Evolutionary conservation across 805 yeast genomes (phyloP).

Genomic region (Spencermartinsiella europaea): DNA sequence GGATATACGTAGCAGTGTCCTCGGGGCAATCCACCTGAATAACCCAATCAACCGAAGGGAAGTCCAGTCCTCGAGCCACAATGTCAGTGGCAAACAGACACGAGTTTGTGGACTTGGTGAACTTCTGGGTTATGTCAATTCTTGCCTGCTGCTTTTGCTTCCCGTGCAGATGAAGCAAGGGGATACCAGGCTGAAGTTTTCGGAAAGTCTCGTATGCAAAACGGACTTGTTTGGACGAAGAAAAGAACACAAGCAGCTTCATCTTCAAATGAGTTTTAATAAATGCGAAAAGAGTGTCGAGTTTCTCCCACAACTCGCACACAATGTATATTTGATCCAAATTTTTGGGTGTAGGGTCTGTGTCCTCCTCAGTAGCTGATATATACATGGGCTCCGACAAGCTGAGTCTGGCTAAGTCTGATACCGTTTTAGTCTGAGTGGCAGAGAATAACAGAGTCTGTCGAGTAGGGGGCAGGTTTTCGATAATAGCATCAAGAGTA

Average conservation of each 20-base stretch:
- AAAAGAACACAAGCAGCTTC: constrained; percentile 76
- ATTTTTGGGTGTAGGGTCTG: constrained; percentile 66
- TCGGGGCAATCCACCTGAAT: constrained; percentile 89
- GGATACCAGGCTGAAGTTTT: constrained; percentile 86
- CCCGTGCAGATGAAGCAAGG: constrained; percentile 79
- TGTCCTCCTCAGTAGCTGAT: constrained; percentile 39
- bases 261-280: constrained; percentile 74
- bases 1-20: constrained; percentile 82
- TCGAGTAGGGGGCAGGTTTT: constrained; percentile 70
- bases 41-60: constrained; percentile 95
- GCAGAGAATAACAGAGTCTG: constrained; percentile 86
- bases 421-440: constrained; percentile 78
- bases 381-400: constrained; percentile 58
- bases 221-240: constrained; percentile 88
- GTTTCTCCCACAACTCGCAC: constrained; percentile 69
- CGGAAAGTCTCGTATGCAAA: constrained; percentile 83
- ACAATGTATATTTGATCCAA: constrained; percentile 79
- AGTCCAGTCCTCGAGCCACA: constrained; percentile 88
- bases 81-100: constrained; percentile 87
- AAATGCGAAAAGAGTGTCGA: constrained; percentile 82
- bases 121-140: constrained; percentile 73
- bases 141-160: constrained; percentile 88
- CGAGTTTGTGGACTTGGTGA: constrained; percentile 70
- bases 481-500: constrained; percentile 73
- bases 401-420: constrained; percentile 77